phyloP scores from a whole-genome alignment of 768 basidiomycete species.

The Sarcodon sp. region DNA sequence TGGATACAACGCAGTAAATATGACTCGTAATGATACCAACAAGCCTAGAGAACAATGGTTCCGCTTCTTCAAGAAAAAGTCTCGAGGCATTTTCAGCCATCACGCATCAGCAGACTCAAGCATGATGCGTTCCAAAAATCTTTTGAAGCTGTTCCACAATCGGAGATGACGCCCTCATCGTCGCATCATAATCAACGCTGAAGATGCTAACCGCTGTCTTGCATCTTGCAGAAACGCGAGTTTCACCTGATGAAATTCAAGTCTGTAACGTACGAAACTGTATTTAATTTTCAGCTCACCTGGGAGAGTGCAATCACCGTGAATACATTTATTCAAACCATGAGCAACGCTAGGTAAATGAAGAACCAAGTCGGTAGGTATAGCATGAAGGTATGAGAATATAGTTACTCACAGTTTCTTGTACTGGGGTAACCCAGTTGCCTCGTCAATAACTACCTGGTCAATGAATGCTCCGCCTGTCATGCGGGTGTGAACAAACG shows the following conservation, averaged over 20 bases:
- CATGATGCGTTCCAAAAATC: no score
- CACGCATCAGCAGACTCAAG: no score
- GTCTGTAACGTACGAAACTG: neutral
- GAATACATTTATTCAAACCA: conserved; percentile 14
- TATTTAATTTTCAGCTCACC: conserved; percentile 5
- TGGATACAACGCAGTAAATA: no score
- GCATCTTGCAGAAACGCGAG: conserved; percentile 12
- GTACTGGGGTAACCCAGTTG: conserved; percentile 14
- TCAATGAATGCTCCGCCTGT: conserved; percentile 16
- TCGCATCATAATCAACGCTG: conserved; percentile 17
- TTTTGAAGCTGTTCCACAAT: no score
- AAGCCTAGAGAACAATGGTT: no score
- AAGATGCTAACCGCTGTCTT: conserved; percentile 17
- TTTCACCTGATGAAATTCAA: conserved; percentile 12
- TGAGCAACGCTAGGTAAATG: conserved; percentile 6
- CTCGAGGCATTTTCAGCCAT: no score
- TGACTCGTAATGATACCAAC: no score
- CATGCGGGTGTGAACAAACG: conserved; percentile 16
- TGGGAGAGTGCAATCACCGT: conserved; percentile 13
- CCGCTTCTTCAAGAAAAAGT: no score
- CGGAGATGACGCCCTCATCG: no score
- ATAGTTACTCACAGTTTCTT: conserved; percentile 8
- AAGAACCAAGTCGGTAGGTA: no score
- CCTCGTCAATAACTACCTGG: conserved; percentile 11
- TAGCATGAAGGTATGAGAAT: neutral